phyloP scores from a whole-genome alignment of 225 moss, liverwort and hornwort species.

The Physcomitrellopsis africana region DNA sequence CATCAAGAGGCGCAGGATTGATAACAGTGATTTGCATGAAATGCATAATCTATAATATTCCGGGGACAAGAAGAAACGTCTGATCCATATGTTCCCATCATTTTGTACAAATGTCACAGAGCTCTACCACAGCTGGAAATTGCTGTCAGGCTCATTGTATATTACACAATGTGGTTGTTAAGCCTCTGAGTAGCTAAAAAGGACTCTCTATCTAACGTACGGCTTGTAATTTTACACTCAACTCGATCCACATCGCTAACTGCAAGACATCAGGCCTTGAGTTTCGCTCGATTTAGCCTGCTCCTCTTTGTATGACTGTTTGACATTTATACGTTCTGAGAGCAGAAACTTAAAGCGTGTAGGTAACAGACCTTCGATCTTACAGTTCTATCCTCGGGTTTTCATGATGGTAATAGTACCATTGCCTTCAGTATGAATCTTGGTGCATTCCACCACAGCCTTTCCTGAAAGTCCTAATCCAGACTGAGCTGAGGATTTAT shows the following conservation, averaged over 20 bases:
- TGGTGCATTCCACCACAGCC: conserved; percentile 61
- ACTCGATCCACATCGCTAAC: conserved; percentile 16
- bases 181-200: conserved; percentile 22
- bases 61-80: too few species aligned
- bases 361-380: neutral
- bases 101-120: conserved; percentile 17
- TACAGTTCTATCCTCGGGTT: conserved; percentile 46
- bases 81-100: neutral
- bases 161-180: conserved; percentile 19
- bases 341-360: neutral
- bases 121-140: conserved; percentile 17
- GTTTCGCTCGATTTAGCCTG: neutral
- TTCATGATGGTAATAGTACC: conserved; percentile 65
- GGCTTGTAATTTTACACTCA: conserved; percentile 33
- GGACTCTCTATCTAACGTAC: conserved; percentile 24
- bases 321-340: conserved; percentile 6
- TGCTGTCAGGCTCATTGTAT: neutral
- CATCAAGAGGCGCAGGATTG: too few species aligned
- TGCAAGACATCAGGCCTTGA: conserved; percentile 15
- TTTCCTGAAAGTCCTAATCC: conserved; percentile 50
- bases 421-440: conserved; percentile 66
- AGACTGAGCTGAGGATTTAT: conserved; percentile 27
- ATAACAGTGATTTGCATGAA: too few species aligned
- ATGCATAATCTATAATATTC: too few species aligned
- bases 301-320: neutral